Percentiles rank a stretch among this genome's conserved stretches.
These are phyloP conservation scores for Populus simonii DNA, from an alignment of 345 rosid species.

Conservation along the genomic window DNA sequence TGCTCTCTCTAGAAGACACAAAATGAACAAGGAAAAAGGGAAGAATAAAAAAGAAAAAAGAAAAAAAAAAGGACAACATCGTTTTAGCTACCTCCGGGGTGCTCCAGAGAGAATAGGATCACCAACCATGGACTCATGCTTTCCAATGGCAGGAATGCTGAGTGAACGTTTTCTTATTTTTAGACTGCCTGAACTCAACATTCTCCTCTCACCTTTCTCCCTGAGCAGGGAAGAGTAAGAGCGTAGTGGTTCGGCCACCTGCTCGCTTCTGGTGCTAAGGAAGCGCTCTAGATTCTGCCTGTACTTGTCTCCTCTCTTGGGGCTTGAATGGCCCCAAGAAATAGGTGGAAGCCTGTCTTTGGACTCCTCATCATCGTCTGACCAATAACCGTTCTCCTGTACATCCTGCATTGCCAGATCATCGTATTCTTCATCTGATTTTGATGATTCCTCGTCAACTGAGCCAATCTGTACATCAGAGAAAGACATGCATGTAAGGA, in stretches of 20 bases:
- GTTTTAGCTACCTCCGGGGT: constrained; percentile 36
- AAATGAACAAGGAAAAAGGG: not conserved
- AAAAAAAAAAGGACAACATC: not conserved
- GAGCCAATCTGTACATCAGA: constrained; percentile 71
- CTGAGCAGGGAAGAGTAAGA: constrained; percentile 35
- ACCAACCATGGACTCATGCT: constrained; percentile 39
- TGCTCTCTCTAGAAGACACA: not conserved
- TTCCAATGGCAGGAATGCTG: constrained; percentile 70
- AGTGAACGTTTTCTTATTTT: constrained; percentile 69
- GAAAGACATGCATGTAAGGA: not conserved
- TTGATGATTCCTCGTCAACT: constrained; percentile 92
- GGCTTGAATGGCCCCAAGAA: constrained; percentile 5
- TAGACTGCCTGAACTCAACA: constrained; percentile 30
- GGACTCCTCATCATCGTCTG: constrained; percentile 54
- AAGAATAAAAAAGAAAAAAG: not conserved
- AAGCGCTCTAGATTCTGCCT: constrained; percentile 54
- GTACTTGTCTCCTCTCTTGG: constrained; percentile 46
- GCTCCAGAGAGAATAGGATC: constrained; percentile 63
- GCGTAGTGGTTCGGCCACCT: constrained; percentile 45
- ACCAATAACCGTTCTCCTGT: constrained; percentile 54
- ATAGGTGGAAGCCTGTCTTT: constrained; percentile 26
- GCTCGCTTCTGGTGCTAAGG: constrained; percentile 46
- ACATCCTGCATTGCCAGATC: constrained; percentile 90
- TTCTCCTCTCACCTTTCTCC: constrained; percentile 42
- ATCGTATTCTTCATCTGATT: constrained; percentile 93